Percentiles rank a stretch among this genome's conserved stretches.
These are phyloP conservation scores for Colletotrichum simmondsii DNA, from an alignment of 2,329 filamentous ascomycete species.

Conservation along the genomic window DNA sequence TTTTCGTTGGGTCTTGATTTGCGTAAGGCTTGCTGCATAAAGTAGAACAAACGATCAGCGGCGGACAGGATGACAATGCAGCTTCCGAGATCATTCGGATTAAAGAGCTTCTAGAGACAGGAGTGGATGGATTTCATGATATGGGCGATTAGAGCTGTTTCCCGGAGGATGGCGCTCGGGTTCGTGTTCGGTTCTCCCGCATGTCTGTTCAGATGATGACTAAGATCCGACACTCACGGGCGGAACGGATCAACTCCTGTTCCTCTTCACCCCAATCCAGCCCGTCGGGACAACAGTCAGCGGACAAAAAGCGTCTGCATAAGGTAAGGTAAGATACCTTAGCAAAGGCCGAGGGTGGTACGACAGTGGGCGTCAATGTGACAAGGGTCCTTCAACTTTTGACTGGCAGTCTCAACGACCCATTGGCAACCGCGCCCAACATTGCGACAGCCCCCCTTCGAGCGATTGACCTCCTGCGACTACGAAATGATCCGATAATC, in stretches of 20 bases:
- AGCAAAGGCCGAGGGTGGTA: constrained; percentile 10
- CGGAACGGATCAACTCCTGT: not conserved
- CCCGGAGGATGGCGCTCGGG: not conserved
- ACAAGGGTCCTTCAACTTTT: constrained; percentile 12
- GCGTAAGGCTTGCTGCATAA: too few relatives aligned
- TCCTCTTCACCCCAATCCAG: not conserved
- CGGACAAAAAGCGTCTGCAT: not conserved
- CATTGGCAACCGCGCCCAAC: not conserved
- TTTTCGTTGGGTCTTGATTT: too few relatives aligned
- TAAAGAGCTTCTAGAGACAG: too few relatives aligned
- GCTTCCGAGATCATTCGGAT: too few relatives aligned
- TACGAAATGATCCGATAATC: constrained; percentile 22
- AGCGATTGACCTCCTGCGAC: not conserved
- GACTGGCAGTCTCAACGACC: not conserved
- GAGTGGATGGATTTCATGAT: too few relatives aligned
- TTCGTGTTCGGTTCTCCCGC: not conserved
- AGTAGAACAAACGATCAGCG: too few relatives aligned
- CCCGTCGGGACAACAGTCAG: not conserved
- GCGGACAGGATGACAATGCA: too few relatives aligned
- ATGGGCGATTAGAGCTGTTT: too few relatives aligned
- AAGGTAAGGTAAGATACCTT: too few relatives aligned
- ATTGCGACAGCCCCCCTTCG: not conserved
- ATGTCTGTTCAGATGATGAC: not conserved
- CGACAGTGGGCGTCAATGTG: constrained; percentile 17
- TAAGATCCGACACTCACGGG: not conserved